Evolutionary conservation across 768 basidiomycete genomes (phyloP).

Genomic region (Boletus fagicola): DNA sequence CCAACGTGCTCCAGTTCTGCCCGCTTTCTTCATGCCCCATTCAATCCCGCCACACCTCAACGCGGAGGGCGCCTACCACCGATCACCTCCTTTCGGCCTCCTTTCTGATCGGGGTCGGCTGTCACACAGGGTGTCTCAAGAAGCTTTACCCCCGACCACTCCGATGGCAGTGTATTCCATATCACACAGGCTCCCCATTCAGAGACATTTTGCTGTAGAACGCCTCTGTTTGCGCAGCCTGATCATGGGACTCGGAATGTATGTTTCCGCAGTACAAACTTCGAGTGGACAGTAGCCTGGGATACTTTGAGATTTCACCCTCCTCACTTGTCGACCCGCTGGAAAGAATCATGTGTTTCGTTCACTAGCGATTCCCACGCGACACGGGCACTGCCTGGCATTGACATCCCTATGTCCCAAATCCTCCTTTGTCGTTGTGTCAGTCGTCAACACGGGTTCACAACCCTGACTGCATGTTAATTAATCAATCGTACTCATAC

Average conservation of each 20-base stretch:
- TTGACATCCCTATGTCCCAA: background rate
- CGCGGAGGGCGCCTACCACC: slow-evolving; percentile 22
- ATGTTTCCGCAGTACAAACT: slow-evolving; percentile 5
- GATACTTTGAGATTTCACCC: background rate
- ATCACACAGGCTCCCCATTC: background rate
- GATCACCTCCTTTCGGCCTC: slow-evolving; percentile 19
- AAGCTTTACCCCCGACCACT: background rate
- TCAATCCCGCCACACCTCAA: slow-evolving; percentile 7
- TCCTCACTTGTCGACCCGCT: background rate
- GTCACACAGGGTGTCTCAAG: slow-evolving; percentile 4
- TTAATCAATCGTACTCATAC: slow-evolving; percentile 18
- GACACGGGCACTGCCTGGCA: background rate
- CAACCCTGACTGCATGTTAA: slow-evolving; percentile 18
- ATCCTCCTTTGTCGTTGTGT: slow-evolving; percentile 3
- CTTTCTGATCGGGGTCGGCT: slow-evolving; percentile 26
- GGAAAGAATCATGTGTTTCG: too few relatives aligned
- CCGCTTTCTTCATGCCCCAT: slow-evolving; percentile 1
- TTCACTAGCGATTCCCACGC: background rate
- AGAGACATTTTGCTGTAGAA: background rate
- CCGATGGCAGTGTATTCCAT: slow-evolving; percentile 8
- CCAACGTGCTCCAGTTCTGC: background rate
- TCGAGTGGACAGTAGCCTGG: background rate
- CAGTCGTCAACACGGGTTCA: slow-evolving; percentile 12
- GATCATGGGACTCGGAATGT: background rate
- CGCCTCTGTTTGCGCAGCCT: background rate